A percentile compares a stretch with the other conserved stretches of the same genome.
These are phyloP conservation scores for Rhizophagus sp. DNA, from an alignment of 192 early-diverging fungal genomes.

Conservation along the genomic window DNA sequence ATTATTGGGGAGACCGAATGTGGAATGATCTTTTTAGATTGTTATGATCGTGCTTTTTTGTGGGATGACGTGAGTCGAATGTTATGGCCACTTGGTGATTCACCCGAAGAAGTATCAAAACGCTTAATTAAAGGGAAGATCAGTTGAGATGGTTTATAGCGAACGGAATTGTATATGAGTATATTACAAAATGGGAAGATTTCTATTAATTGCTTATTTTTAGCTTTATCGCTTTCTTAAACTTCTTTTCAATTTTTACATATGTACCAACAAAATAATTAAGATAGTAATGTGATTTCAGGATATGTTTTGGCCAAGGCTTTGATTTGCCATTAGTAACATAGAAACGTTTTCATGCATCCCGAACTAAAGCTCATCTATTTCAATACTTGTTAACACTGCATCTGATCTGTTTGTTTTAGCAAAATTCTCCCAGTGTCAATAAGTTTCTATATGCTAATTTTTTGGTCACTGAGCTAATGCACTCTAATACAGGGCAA, in stretches of 20 bases:
- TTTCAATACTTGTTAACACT: no score
- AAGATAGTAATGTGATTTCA: neutral
- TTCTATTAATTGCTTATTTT: no score
- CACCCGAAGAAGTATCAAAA: neutral
- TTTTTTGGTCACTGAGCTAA: neutral
- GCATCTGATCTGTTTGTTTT: no score
- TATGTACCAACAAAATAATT: no score
- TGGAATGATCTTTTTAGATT: neutral
- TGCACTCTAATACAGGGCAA: constrained; percentile 7
- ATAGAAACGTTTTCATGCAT: neutral
- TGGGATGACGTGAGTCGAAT: neutral
- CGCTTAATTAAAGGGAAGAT: no score
- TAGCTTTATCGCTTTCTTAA: no score
- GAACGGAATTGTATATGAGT: no score
- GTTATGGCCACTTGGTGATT: constrained; percentile 17
- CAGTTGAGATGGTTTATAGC: no score
- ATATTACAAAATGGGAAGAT: no score
- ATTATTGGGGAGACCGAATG: constrained; percentile 1
- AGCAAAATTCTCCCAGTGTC: no score
- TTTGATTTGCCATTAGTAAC: neutral
- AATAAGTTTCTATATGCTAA: neutral
- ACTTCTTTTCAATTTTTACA: no score
- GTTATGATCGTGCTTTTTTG: neutral
- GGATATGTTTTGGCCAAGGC: constrained; percentile 14
- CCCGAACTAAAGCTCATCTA: neutral